phyloP scores from a whole-genome alignment of 176 grass and related monocot species.

The Thinopyrum elongatum region DNA sequence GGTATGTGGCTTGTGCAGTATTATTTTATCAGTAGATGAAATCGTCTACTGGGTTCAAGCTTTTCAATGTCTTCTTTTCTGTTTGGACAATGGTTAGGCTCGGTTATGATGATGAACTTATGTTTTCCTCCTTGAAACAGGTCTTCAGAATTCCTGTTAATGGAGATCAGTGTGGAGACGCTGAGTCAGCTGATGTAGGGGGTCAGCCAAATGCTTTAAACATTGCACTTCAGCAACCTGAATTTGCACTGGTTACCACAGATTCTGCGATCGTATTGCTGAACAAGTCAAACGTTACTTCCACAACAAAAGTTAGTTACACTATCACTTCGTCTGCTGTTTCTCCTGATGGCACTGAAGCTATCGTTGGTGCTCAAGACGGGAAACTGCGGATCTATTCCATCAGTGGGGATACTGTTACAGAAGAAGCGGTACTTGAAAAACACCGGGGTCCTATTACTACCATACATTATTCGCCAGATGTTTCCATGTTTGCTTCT shows the following conservation, averaged over 20 bases:
- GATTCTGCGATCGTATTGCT: slow-evolving; percentile 76
- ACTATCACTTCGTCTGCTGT: slow-evolving; percentile 73
- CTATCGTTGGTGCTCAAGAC: slow-evolving; percentile 82
- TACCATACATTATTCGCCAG: slow-evolving; percentile 77
- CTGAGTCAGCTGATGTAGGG: slow-evolving; percentile 75
- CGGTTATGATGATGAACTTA: slow-evolving; percentile 30
- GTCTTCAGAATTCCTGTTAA: slow-evolving; percentile 81
- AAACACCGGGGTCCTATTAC: slow-evolving; percentile 96
- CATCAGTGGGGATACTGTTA: slow-evolving; percentile 58
- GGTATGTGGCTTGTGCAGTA: not conserved
- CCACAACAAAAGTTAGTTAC: slow-evolving; percentile 65
- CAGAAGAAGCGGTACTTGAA: slow-evolving; percentile 82
- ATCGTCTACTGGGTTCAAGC: not conserved
- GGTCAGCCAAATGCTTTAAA: slow-evolving; percentile 87
- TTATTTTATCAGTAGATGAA: slow-evolving; percentile 11
- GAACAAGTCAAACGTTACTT: slow-evolving; percentile 64
- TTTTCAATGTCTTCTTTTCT: not conserved
- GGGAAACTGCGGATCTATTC: slow-evolving; percentile 86
- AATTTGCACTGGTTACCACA: slow-evolving; percentile 70
- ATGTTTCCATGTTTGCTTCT: slow-evolving; percentile 95
- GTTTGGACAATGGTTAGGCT: slow-evolving; percentile 1
- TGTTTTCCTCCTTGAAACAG: slow-evolving; percentile 37
- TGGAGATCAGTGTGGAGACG: slow-evolving; percentile 77
- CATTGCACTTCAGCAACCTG: slow-evolving; percentile 60
- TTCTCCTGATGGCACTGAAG: slow-evolving; percentile 83